Conservation (phyloP, 1,284 basidiomycete species). For the Heliocybe sulcata region DNA sequence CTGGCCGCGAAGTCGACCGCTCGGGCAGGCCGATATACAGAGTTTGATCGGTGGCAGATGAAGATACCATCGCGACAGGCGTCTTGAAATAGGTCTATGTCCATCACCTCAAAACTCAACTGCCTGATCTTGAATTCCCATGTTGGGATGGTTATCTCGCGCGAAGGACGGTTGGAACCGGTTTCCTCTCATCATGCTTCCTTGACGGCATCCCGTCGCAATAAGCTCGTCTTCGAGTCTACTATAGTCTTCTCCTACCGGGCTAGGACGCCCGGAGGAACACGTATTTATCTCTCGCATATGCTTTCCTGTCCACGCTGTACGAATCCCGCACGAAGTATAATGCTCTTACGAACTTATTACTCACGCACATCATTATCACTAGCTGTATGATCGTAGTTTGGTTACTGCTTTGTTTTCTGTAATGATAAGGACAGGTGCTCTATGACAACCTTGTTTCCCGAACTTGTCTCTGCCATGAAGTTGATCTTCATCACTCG, state of each 20-base stretch:
- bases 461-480: not conserved
- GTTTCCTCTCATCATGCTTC: no score
- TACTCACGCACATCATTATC: not conserved
- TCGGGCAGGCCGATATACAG: constrained; percentile 43
- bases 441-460: not conserved
- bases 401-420: not conserved
- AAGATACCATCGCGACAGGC: not conserved
- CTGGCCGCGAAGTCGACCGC: constrained; percentile 43
- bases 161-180: no score
- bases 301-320: not conserved
- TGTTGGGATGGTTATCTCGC: no score
- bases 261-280: not conserved
- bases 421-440: no score
- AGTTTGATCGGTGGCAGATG: constrained; percentile 25
- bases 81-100: not conserved
- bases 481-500: not conserved
- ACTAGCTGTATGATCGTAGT: not conserved
- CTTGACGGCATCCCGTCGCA: no score
- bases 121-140: no score
- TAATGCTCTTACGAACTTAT: not conserved
- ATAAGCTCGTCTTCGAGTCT: no score
- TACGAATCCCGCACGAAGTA: not conserved
- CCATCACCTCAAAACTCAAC: no score
- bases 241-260: no score
- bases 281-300: not conserved